Base-by-base conservation (phyloP, 257 asterid genomes). In the Phtheirospermum japonicum region DNA sequence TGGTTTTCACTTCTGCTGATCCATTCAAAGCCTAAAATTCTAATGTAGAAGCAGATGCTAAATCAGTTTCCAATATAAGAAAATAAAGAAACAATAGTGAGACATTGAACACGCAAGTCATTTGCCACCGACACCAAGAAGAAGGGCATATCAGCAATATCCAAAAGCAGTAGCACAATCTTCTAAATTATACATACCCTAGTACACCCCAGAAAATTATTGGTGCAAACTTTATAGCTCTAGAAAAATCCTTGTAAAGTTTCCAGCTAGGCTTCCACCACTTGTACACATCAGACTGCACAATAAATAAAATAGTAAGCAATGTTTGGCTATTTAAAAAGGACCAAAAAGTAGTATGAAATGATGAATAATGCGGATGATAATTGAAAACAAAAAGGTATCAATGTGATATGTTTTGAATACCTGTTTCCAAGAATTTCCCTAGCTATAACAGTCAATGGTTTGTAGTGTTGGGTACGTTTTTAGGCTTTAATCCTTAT, bases 241-340 rank as follows among this genome's bases (percentile, higher is more conserved):
- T 79, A 40, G 97, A 67, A 55, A 92, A 76, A 30, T 83, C 77
- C 76, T 74, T 66, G 80, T 61, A 86, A 63, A 85, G 68, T 63
- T 85, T 89, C 69, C 91, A 77, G 8, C 72, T 68, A 30, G 97
- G 99, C 80, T 83, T 92, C 99, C 97, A 92, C 99, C 99, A 92
- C 49, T 70, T 79, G 79, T 85, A 92, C 55, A 77, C 87, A 57
- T 80, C 78, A 12, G 88, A 66, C 99, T 92, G 93, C 84, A 82
- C 19, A 62, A 77, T 49, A 66, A 62, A 43, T 59, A 65, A 61
- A 61, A 61, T 70, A 63, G 30, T n/a, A 59, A 74, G 57, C 56
- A 34, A 17, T 23, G 6, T 36, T 18, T 58, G 45, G 32, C 37
- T 33, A 42, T 6, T 42, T 26, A 13, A 13, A 49, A n/a, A 46